Percentiles rank a stretch among this genome's conserved stretches.
phyloP scores from a whole-genome alignment of 352 stramenopile genomes.

The Phytopythium chamaehyphon region DNA sequence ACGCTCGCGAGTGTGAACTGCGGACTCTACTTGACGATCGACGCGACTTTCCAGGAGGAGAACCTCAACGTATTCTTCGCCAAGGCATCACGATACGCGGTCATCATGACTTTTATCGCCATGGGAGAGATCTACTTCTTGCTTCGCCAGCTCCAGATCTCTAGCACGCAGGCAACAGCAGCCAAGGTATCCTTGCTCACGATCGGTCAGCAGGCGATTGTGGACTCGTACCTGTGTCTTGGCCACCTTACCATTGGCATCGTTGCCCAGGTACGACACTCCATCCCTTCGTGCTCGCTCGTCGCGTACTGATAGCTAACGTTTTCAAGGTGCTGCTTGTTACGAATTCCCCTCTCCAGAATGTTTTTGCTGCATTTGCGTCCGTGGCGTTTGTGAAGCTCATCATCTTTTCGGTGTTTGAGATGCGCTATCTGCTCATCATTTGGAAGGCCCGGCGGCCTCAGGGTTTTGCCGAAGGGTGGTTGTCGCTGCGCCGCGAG shows the following conservation, averaged over 20 bases:
- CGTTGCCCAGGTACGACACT: conserved; percentile 53
- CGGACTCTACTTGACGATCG: conserved; percentile 66
- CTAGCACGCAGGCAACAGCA: conserved; percentile 78
- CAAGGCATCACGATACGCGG: conserved; percentile 72
- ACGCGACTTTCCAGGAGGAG: conserved; percentile 76
- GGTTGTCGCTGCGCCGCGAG: conserved; percentile 87
- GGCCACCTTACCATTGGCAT: conserved; percentile 94
- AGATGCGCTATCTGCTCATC: conserved; percentile 98
- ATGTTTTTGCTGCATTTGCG: conserved; percentile 95
- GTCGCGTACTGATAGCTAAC: background rate
- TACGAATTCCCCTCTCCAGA: conserved; percentile 34
- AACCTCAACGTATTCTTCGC: conserved; percentile 82
- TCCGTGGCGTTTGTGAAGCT: conserved; percentile 97
- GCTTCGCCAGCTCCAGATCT: conserved; percentile 80
- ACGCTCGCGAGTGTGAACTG: conserved; percentile 77
- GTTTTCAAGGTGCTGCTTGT: background rate
- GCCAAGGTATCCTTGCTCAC: conserved; percentile 79
- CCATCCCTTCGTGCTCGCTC: background rate
- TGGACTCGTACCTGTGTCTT: conserved; percentile 95
- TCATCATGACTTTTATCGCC: conserved; percentile 84
- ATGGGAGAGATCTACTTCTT: conserved; percentile 87
- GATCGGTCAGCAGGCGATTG: conserved; percentile 82
- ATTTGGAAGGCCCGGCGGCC: conserved; percentile 94
- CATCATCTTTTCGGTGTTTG: conserved; percentile 98
- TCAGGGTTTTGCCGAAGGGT: conserved; percentile 83